These are phyloP conservation scores for Trametes pubescens DNA, from an alignment of 1,284 basidiomycete genomes.

Conservation along the genomic window DNA sequence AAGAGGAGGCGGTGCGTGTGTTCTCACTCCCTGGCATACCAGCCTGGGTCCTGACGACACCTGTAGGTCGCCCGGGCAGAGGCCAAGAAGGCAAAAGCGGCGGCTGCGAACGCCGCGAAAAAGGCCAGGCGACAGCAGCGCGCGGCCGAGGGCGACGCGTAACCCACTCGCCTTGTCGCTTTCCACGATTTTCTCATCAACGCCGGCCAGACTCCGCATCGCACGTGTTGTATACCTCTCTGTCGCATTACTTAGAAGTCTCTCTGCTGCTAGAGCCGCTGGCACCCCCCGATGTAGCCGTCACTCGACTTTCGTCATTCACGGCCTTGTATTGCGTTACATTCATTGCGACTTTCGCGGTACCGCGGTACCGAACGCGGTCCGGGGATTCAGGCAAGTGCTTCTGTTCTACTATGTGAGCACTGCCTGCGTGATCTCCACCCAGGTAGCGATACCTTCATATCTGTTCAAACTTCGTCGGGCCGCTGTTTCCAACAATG, in stretches of 20 bases:
- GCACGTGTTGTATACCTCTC: slow-evolving; percentile 34
- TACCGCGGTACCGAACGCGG: not conserved
- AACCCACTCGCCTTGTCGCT: not conserved
- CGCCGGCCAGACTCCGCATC: slow-evolving; percentile 23
- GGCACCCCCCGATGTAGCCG: slow-evolving; percentile 26
- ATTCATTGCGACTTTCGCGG: not conserved
- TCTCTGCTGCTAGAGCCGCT: slow-evolving; percentile 22
- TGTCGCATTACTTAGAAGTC: slow-evolving; percentile 31
- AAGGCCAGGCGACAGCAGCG: slow-evolving; percentile 83
- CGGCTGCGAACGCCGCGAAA: slow-evolving; percentile 91
- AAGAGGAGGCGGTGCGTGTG: slow-evolving; percentile 65
- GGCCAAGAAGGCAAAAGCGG: slow-evolving; percentile 85
- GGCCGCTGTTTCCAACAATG: not conserved
- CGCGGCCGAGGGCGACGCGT: slow-evolving; percentile 37
- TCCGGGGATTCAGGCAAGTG: not conserved
- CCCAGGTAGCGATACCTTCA: too few relatives aligned
- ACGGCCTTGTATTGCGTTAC: not conserved
- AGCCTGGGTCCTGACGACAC: slow-evolving; percentile 1
- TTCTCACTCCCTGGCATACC: not conserved
- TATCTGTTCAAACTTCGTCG: not conserved
- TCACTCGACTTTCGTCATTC: not conserved
- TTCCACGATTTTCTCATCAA: not conserved
- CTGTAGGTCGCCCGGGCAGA: slow-evolving; percentile 72
- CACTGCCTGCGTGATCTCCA: not conserved
- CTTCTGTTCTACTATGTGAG: not conserved